Conservation (phyloP, 345 rosid species). For the Acer negundo region DNA sequence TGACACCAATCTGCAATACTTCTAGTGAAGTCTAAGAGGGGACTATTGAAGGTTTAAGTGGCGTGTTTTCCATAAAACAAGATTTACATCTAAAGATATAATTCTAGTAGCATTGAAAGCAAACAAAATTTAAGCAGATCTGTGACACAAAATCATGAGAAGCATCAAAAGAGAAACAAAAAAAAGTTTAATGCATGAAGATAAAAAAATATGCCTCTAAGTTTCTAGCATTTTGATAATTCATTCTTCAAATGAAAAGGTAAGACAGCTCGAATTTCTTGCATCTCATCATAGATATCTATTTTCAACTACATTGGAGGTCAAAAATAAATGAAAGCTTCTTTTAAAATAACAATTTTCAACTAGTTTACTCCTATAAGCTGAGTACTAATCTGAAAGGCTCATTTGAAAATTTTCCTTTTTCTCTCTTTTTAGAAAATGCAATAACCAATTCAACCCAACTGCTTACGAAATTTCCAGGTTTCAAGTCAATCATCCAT, state of each 20-base stretch:
- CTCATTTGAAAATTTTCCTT: background rate
- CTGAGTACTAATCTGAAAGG: background rate
- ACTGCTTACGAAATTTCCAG: background rate
- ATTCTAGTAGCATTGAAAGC: background rate
- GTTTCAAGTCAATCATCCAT: background rate
- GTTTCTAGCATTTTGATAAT: background rate
- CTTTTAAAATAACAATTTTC: background rate
- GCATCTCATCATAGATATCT: background rate
- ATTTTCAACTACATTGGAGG: background rate
- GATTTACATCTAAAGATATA: background rate
- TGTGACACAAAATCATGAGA: background rate
- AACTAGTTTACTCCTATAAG: background rate
- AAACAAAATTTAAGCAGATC: background rate
- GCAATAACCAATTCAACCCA: background rate
- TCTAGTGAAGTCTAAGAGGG: background rate
- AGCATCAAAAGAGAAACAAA: background rate
- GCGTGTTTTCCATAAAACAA: background rate
- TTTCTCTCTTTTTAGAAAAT: background rate
- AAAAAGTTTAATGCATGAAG: background rate
- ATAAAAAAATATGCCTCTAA: background rate
- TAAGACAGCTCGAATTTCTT: background rate
- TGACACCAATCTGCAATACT: background rate
- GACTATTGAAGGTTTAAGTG: background rate
- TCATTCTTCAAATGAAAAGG: background rate
- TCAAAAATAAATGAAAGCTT: background rate